A percentile compares a stretch with the other conserved stretches of the same genome.
These are phyloP conservation scores for Psilocybe sp. DNA, from an alignment of 768 basidiomycete species.

Conservation along the genomic window DNA sequence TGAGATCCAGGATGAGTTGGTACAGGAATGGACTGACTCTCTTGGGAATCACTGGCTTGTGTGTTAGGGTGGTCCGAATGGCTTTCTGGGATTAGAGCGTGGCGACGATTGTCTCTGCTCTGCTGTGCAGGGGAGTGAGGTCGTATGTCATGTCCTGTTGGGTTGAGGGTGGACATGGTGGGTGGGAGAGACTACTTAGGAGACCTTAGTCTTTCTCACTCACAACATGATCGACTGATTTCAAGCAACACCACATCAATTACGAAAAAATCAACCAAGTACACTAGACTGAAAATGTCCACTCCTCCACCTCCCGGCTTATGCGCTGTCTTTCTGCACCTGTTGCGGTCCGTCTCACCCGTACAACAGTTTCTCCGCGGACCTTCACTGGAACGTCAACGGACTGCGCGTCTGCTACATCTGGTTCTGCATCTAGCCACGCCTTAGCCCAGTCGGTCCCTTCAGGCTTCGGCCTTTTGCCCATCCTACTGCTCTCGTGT, in stretches of 20 bases:
- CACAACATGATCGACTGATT: not conserved
- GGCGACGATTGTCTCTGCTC: slow-evolving; percentile 11
- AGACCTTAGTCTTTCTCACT: not conserved
- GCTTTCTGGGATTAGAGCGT: slow-evolving; percentile 3
- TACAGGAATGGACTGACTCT: too few species aligned
- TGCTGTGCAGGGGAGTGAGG: slow-evolving; percentile 9
- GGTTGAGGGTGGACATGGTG: slow-evolving; percentile 29
- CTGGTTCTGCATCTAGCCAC: slow-evolving; percentile 15
- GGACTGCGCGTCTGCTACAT: slow-evolving; percentile 24
- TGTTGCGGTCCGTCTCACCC: slow-evolving; percentile 50
- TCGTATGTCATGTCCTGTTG: slow-evolving; percentile 23
- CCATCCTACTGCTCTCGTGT: slow-evolving; percentile 36
- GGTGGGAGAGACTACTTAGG: not conserved
- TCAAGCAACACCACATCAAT: not conserved
- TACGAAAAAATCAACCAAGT: slow-evolving; percentile 12
- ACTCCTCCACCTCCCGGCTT: slow-evolving; percentile 65
- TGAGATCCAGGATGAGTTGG: too few species aligned
- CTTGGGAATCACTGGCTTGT: not conserved
- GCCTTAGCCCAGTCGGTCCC: not conserved
- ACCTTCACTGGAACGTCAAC: slow-evolving; percentile 19
- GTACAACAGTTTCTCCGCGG: slow-evolving; percentile 49
- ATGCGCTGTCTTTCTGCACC: slow-evolving; percentile 72
- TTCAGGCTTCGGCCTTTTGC: slow-evolving; percentile 36
- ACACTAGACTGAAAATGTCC: slow-evolving; percentile 46
- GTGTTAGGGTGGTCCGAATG: not conserved